These are phyloP conservation scores for Trichoderma guizhouense DNA, from an alignment of 2,329 filamentous ascomycete genomes.

Conservation along the genomic window DNA sequence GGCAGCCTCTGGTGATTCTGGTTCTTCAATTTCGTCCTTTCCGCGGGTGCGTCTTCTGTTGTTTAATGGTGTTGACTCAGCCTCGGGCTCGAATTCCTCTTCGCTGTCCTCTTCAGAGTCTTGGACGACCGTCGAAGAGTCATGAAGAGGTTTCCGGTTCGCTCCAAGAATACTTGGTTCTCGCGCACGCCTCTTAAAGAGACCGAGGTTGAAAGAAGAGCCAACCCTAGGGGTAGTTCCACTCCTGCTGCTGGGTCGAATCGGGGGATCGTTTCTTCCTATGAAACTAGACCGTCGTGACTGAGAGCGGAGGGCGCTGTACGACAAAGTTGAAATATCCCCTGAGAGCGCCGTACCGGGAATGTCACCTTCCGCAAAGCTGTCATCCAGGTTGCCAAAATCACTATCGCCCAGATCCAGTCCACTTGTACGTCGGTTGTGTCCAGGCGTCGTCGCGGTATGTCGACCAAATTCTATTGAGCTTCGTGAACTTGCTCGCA, in stretches of 20 bases:
- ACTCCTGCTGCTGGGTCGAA: constrained; percentile 51
- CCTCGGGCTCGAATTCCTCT: constrained; percentile 57
- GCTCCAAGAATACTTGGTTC: constrained; percentile 62
- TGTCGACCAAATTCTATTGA: constrained; percentile 39
- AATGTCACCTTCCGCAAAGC: constrained; percentile 40
- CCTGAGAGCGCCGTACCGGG: constrained; percentile 35
- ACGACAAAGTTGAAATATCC: constrained; percentile 46
- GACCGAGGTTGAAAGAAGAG: constrained; percentile 53
- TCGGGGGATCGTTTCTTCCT: constrained; percentile 49
- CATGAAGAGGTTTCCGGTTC: constrained; percentile 41
- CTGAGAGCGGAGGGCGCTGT: constrained; percentile 45
- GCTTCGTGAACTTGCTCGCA: constrained; percentile 31
- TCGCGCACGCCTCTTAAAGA: constrained; percentile 54
- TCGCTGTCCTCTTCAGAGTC: constrained; percentile 41
- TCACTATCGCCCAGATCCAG: constrained; percentile 48
- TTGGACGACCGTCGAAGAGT: constrained; percentile 32
- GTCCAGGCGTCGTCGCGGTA: constrained; percentile 33
- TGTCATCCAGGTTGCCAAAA: constrained; percentile 45
- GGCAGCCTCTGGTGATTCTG: constrained; percentile 27
- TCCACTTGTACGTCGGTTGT: constrained; percentile 40
- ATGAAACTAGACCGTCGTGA: constrained; percentile 50
- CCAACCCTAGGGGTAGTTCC: constrained; percentile 47
- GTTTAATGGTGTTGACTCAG: constrained; percentile 65
- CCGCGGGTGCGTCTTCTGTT: constrained; percentile 37
- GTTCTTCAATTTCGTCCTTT: constrained; percentile 23